These are phyloP conservation scores for Lyophyllum shimeji DNA, from an alignment of 768 basidiomycete species.

Conservation along the genomic window DNA sequence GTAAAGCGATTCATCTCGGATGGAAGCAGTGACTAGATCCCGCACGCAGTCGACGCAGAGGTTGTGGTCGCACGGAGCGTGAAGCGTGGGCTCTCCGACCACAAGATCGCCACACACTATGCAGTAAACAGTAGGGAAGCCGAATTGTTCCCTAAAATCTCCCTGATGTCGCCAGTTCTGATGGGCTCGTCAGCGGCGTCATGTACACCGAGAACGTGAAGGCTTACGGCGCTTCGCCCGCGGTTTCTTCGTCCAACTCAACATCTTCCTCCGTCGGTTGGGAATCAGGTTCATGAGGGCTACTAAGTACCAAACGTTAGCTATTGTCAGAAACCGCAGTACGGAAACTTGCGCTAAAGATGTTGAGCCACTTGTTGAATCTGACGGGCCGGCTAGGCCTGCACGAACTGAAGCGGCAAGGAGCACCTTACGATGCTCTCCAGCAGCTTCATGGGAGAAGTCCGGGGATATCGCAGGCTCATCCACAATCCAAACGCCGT, in stretches of 20 bases:
- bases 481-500: not conserved
- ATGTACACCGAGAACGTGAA: not conserved
- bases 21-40: conserved; percentile 39
- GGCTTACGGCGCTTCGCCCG: not conserved
- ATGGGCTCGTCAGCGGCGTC: not conserved
- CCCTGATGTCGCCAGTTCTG: conserved; percentile 3
- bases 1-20: conserved; percentile 49
- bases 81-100: conserved; percentile 27
- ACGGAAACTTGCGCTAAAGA: not conserved
- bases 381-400: conserved; percentile 14
- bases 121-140: conserved; percentile 16
- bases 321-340: not conserved
- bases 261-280: not conserved
- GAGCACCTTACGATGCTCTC: not conserved
- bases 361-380: not conserved
- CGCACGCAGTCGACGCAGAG: conserved; percentile 47
- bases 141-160: conserved; percentile 13
- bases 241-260: not conserved
- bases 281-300: not conserved
- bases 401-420: conserved; percentile 3
- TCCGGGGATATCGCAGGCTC: not conserved
- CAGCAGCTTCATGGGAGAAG: not conserved
- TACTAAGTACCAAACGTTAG: not conserved
- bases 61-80: conserved; percentile 42
- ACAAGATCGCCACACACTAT: conserved; percentile 18